Evolutionary conservation across 495 filamentous ascomycete genomes (phyloP).

Genomic region (Aspergillus hancockii): DNA sequence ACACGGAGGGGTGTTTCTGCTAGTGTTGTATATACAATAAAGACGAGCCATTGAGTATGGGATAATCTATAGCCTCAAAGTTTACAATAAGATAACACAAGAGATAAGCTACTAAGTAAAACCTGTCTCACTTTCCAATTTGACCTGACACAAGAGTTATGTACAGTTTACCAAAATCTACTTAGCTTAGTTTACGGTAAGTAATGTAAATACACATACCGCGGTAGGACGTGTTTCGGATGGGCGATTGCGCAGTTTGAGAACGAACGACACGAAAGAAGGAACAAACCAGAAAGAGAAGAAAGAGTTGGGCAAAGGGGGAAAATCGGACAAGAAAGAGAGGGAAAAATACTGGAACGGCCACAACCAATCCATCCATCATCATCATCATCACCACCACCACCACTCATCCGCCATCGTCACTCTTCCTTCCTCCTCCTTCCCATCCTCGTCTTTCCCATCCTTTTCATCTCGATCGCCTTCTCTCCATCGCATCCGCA

Average conservation of each 20-base stretch:
- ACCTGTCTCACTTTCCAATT: not conserved
- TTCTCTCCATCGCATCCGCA: not conserved
- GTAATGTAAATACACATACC: conserved; percentile 2
- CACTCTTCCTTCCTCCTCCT: conserved; percentile 3
- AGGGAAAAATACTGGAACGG: not conserved
- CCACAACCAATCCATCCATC: conserved; percentile 17
- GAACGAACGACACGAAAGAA: conserved; percentile 1
- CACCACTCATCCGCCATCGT: conserved; percentile 6
- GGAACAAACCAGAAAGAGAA: not conserved
- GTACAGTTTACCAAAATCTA: not conserved
- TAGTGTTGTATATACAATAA: too few species aligned
- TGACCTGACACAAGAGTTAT: too few species aligned
- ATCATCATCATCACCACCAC: conserved; percentile 10
- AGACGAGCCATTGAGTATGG: too few species aligned
- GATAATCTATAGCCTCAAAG: too few species aligned
- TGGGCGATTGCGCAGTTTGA: not conserved
- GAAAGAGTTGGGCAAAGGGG: conserved; percentile 1
- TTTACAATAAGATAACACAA: not conserved
- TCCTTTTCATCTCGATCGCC: conserved; percentile 8
- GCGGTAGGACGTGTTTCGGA: not conserved
- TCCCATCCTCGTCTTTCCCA: not conserved
- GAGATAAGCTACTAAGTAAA: not conserved
- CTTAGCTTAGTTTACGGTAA: not conserved
- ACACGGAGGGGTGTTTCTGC: too few species aligned
- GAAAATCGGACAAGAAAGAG: not conserved